Conservation (phyloP, 345 rosid genomes). For the Moricandia arvensis region DNA sequence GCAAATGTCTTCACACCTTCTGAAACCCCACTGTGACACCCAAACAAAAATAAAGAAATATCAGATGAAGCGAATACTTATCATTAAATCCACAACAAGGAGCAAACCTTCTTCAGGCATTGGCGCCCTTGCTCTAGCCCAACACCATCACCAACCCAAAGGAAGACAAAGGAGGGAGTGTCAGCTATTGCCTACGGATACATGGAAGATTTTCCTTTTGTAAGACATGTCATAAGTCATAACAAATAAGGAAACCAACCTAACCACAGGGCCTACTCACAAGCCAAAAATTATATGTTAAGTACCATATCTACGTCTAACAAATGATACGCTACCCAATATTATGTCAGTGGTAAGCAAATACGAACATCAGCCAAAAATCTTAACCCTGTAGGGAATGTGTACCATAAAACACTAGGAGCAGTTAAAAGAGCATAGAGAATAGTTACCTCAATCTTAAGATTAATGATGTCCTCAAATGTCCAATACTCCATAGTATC, state of each 20-base stretch:
- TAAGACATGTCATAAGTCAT: not conserved
- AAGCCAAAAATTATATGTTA: not conserved
- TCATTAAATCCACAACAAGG: not conserved
- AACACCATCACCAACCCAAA: constrained; percentile 98
- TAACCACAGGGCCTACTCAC: constrained; percentile 8
- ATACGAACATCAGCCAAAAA: not conserved
- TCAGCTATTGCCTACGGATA: constrained; percentile 85
- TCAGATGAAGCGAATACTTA: not conserved
- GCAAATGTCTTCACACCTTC: constrained; percentile 98
- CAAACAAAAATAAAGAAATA: constrained; percentile 13
- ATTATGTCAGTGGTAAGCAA: not conserved
- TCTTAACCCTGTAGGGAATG: not conserved
- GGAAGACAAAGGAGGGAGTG: constrained; percentile 96
- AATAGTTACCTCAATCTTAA: constrained; percentile 94
- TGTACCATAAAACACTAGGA: not conserved
- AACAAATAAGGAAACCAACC: too few relatives aligned
- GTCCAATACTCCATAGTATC: constrained; percentile 99
- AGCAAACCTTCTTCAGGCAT: constrained; percentile 97
- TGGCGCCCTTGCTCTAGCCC: constrained; percentile 99
- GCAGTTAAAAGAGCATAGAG: not conserved
- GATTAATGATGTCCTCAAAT: constrained; percentile 87
- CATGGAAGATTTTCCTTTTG: not conserved
- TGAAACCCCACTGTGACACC: constrained; percentile 82
- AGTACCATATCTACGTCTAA: not conserved
- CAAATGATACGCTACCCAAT: not conserved